Conservation (phyloP, 2,329 filamentous ascomycete species). For the Diaporthe ilicicola region DNA sequence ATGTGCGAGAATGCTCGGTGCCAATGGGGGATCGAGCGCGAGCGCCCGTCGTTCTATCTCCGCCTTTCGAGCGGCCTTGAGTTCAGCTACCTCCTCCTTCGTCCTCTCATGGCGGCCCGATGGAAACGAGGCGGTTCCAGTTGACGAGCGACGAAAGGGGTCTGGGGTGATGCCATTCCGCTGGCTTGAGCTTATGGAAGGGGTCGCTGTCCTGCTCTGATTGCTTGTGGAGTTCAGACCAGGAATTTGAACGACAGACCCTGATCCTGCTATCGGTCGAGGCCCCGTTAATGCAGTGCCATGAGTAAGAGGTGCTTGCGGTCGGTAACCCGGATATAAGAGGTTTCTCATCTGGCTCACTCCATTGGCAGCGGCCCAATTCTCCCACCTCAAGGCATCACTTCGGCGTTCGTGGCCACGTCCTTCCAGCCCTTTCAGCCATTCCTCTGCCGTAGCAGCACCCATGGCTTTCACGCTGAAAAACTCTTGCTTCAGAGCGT, state of each 20-base stretch:
- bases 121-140: conserved; percentile 24
- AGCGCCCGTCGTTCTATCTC: conserved; percentile 78
- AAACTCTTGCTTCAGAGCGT: conserved; percentile 69
- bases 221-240: conserved; percentile 18
- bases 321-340: conserved; percentile 36
- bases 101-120: conserved; percentile 57
- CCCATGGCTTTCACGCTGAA: conserved; percentile 71
- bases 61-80: conserved; percentile 69
- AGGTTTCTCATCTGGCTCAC: conserved; percentile 48
- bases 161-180: conserved; percentile 29
- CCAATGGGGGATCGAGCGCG: conserved; percentile 71
- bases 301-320: background rate
- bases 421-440: conserved; percentile 77
- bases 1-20: conserved; percentile 68
- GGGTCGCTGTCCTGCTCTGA: conserved; percentile 11
- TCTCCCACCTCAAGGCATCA: conserved; percentile 77
- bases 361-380: conserved; percentile 67
- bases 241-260: conserved; percentile 23
- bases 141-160: conserved; percentile 33
- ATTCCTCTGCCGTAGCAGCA: conserved; percentile 75
- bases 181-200: conserved; percentile 29
- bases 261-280: background rate
- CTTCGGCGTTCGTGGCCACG: conserved; percentile 68
- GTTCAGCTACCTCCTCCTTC: conserved; percentile 68
- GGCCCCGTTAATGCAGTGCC: background rate